These are phyloP conservation scores for Colletotrichum sp. DNA, from an alignment of 2,329 filamentous ascomycete species.

Conservation along the genomic window DNA sequence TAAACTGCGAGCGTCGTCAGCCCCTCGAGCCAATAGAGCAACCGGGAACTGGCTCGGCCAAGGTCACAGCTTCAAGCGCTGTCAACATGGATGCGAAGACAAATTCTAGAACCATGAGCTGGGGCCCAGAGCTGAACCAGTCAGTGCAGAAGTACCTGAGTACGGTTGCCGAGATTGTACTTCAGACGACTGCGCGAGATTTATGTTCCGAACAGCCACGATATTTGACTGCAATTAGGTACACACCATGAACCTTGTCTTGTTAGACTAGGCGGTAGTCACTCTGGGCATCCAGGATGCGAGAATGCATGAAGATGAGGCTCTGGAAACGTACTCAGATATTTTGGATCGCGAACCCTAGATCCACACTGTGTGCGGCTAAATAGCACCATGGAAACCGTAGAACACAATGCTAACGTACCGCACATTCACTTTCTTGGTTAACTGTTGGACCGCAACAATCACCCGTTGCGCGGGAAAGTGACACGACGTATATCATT, in stretches of 20 bases:
- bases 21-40: not conserved
- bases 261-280: not conserved
- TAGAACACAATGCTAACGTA: not conserved
- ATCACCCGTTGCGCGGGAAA: not conserved
- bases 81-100: not conserved
- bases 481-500: not conserved
- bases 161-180: not conserved
- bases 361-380: not conserved
- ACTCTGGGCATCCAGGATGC: not conserved
- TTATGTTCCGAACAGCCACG: not conserved
- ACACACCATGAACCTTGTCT: not conserved
- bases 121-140: not conserved
- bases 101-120: not conserved
- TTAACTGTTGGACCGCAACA: not conserved
- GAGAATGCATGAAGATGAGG: not conserved
- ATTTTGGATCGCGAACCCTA: not conserved
- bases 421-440: not conserved
- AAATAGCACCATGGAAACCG: not conserved
- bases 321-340: not conserved
- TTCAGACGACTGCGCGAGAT: not conserved
- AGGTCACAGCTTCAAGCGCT: not conserved
- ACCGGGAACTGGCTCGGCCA: not conserved
- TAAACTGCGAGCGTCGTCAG: not conserved
- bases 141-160: not conserved
- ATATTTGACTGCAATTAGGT: not conserved